Evolutionary conservation across 805 yeast species (phyloP), one percentile per base, ranked within the genome.

Genomic region (Wickerhamomyces silvicola): DNA sequence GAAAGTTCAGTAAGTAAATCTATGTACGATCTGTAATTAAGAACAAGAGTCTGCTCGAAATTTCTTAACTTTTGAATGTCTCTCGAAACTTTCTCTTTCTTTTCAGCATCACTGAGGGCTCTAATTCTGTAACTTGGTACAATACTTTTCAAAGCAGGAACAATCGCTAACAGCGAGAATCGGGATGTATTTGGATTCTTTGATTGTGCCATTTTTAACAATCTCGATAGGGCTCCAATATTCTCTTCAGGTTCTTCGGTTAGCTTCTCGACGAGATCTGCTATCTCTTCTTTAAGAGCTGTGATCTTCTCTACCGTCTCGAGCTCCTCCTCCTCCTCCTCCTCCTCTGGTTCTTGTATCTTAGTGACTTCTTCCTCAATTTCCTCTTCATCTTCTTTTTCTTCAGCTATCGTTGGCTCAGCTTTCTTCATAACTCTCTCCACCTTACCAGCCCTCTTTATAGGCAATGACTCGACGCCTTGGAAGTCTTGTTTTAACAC

Each of bases 161-260:
- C 80, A 38, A 88, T 67, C 0, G 97, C 80, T 40, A 86, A 61
- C 38, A 87, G 61, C 1, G 95, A 72, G 33, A 87, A 64, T 56
- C 82, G 81, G 22, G 77, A 62, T 3, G 83, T 77, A 48, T 70
- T 80, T 34, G 72, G 64, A 43, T 81, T 78, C 43, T 69, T 71
- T 2, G 92, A 79, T 36, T 64, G 69, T 0, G 84, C 67, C 86
- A 82, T 81, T 44, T 70, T 75, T 32, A 83, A 62, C 30, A 83
- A 64, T 51, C 88, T 73, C 2, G 81, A 68, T 10, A 88, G 62
- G 18, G 75, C 64, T 10, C 71, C 52, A 7, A 81, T 66, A 48
- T 88, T 73, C 48, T 85, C 95, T 55, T 92, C 97, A 6, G 97
- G 96, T 37, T 85, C 84, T 52, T 87, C 94, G 47, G 76, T 76